Evolutionary conservation across 331 rosid genomes (phyloP), one percentile per base, ranked within the genome.

Genomic region (Spiraea crenata): DNA sequence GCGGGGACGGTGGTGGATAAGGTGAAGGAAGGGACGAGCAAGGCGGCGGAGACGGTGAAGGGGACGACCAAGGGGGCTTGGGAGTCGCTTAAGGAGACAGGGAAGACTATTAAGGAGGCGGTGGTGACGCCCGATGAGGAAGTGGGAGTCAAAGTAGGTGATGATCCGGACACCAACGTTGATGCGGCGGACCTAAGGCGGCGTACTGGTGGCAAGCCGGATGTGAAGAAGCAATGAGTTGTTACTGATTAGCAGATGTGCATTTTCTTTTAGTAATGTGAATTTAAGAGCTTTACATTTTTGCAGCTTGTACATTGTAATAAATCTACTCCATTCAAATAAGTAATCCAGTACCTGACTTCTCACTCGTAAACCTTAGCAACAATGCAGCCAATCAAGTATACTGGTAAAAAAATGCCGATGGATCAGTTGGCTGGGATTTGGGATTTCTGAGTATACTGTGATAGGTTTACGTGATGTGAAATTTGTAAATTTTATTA

Each of bases 21-120:
- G 73, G 41, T 77, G 14, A 77, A 62, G 46, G 83, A 79, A 16
- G 84, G 81, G 4, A 58, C 64, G 10, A 67, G 71, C 34, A 70
- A 50, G 38, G 66, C 45, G n/a, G 67, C 63, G 54, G 75, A 74
- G 46, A 48, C 40, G 39, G 71, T 58, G 0, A 65, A 69, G 59
- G 81, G 66, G 34, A 64, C 83, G 2, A 85, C 25, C 44, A 7
- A 59, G 2, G 44, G 51, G 69, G 70, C 61, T 1, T 80, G 89
- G 86, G 85, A 75, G 55, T 38, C 80, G 0, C 73, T 86, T 0
- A 87, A 82, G 78, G 89, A 81, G 49, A 82, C 82, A 0, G 61
- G 79, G 13, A 74, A 78, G 70, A 80, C 59, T 79, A 64, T 77
- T 4, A 86, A 81, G 83, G 84, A 85, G 50, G 77, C 82, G 0